Base-by-base conservation (phyloP, 129 eudicot genomes). In the Escallonia herrerae region DNA sequence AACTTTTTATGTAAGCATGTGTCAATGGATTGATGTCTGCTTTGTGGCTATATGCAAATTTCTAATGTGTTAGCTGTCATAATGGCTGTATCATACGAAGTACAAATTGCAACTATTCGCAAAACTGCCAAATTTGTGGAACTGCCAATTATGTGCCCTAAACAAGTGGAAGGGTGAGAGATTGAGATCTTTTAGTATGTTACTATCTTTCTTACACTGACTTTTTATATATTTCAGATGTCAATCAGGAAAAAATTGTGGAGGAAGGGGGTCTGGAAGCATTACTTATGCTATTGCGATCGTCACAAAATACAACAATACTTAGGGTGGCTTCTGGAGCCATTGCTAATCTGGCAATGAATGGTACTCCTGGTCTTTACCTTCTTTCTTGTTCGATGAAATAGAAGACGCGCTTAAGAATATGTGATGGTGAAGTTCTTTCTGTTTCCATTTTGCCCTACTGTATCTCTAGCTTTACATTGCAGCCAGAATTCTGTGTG, bases 281-380 rank as follows among this genome's bases (percentile, higher is more conserved):
- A 72, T 70, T 91, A 64, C 85, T 91, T 58, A 81, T 75, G 85
- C 81, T 91, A 63, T 72, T 91, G 59, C 84, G 83, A 58, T 81
- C 98, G 58, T 81, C 98, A 47, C 89, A 83, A 41, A 88, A 88
- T 69, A 79, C 91, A 70, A 85, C 98, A 13, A 76, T 86, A 53
- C 96, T 88, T 70, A 83, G 98, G 78, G 98, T 83, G 72, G 98
- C 98, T 74, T 91, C 98, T 67, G 98, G 98, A 62, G 98, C 98
- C 62, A 84, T 91, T 67, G 98, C 98, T 60, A 91, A 91, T 80
- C 84, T 91, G 64, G 98, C 96, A 40, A 91, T 88, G 98, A 91
- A 85, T 68, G 98, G 98, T 91, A 91, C 73, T 70, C 33, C 14
- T 51, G 55, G 15, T 61, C 54, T 50, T 14, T 45, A 41, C 15